Conservation (phyloP, 345 rosid species). For the Linum tenue region DNA sequence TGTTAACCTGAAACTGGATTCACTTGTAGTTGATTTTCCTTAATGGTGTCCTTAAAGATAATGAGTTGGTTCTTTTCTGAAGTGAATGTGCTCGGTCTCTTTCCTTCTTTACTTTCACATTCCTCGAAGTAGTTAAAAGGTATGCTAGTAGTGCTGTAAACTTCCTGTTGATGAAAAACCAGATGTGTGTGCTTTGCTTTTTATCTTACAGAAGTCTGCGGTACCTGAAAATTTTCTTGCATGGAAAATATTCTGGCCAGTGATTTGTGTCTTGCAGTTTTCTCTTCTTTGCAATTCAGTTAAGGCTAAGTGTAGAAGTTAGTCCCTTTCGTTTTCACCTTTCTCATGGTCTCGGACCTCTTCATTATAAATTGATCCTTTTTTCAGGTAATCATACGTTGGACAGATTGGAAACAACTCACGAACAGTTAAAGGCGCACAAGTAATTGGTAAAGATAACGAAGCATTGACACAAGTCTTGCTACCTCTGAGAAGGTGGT, state of each 20-base stretch:
- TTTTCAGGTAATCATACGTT: conserved; percentile 49
- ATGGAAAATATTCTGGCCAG: not conserved
- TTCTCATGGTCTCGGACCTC: not conserved
- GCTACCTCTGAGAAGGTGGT: conserved; percentile 65
- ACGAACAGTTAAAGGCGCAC: conserved; percentile 82
- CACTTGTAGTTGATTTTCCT: conserved; percentile 9
- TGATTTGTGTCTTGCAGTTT: not conserved
- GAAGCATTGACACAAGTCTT: conserved; percentile 52
- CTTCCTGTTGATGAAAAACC: not conserved
- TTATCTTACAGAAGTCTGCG: not conserved
- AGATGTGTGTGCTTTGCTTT: not conserved
- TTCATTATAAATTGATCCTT: conserved; percentile 6
- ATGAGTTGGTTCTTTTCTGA: not conserved
- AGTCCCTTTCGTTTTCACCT: not conserved
- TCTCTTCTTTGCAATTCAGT: not conserved
- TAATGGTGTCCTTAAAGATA: not conserved
- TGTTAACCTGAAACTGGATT: not conserved
- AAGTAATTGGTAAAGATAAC: conserved; percentile 61
- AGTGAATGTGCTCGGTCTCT: not conserved
- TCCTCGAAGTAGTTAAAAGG: not conserved
- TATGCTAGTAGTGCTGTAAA: too few relatives aligned
- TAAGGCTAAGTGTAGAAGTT: not conserved
- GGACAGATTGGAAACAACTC: conserved; percentile 77
- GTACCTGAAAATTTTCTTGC: too few relatives aligned
- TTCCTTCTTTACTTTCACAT: not conserved